phyloP scores from a whole-genome alignment of 495 filamentous ascomycete genomes.

The Pseudevernia furfuracea region DNA sequence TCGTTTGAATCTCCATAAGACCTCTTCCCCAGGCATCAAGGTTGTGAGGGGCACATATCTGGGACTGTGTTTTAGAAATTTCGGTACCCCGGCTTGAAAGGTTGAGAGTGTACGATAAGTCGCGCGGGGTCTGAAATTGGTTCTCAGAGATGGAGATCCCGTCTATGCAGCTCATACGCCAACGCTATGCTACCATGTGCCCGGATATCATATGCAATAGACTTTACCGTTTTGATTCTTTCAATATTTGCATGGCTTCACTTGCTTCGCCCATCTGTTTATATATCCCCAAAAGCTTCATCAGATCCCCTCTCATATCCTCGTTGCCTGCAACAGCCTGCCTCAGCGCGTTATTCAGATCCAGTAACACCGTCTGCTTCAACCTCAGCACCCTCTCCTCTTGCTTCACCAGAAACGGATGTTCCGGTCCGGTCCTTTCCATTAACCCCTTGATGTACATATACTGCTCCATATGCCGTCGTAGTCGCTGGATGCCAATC shows the following conservation, averaged over 20 bases:
- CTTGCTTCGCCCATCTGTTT: conserved; percentile 62
- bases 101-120: too few relatives aligned
- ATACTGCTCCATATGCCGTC: conserved; percentile 51
- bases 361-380: conserved; percentile 72
- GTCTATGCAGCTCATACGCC: background rate
- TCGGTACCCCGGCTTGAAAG: background rate
- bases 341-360: conserved; percentile 71
- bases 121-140: background rate
- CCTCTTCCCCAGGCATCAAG: background rate
- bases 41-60: background rate
- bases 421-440: conserved; percentile 45
- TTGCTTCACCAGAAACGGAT: conserved; percentile 59
- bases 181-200: background rate
- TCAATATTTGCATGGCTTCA: conserved; percentile 56
- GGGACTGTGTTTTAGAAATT: background rate
- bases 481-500: conserved; percentile 46
- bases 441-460: conserved; percentile 46
- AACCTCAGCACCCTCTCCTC: conserved; percentile 50
- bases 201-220: background rate
- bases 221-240: conserved; percentile 33
- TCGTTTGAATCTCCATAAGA: background rate
- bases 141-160: background rate
- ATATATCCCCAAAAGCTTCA: conserved; percentile 70
- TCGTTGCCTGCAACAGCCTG: conserved; percentile 51
- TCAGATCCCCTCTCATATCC: conserved; percentile 46